Percentiles rank a stretch among this genome's conserved stretches.
Evolutionary conservation across 2,329 filamentous ascomycete species (phyloP).

Genomic region (Fusarium pseudoanthophilum): DNA sequence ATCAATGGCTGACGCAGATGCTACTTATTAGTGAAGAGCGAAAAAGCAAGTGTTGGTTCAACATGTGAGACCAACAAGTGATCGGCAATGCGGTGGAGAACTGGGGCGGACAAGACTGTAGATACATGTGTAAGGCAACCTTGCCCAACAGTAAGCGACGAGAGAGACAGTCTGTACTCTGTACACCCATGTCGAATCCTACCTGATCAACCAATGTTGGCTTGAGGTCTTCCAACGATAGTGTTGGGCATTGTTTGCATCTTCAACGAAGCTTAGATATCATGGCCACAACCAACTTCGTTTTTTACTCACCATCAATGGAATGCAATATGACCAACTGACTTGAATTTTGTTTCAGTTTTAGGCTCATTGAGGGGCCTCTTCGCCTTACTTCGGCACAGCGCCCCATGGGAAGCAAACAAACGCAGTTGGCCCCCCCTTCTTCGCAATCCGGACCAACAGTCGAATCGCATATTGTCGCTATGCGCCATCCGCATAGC

Average conservation of each 20-base stretch:
- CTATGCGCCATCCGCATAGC: conserved; percentile 31
- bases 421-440: conserved; percentile 22
- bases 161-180: conserved; percentile 6
- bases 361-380: not conserved
- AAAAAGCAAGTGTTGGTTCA: conserved; percentile 3
- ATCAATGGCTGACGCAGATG: not conserved
- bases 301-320: not conserved
- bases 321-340: conserved; percentile 1
- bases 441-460: conserved; percentile 22
- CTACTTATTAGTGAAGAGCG: not conserved
- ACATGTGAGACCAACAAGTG: conserved; percentile 22
- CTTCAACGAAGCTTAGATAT: conserved; percentile 2
- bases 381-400: conserved; percentile 12
- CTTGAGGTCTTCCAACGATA: conserved; percentile 34
- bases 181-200: conserved; percentile 14
- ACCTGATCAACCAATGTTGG: conserved; percentile 10
- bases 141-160: conserved; percentile 8
- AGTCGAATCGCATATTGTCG: conserved; percentile 32
- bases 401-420: conserved; percentile 28
- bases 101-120: conserved; percentile 14
- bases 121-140: conserved; percentile 12
- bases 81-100: conserved; percentile 14
- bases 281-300: conserved; percentile 4
- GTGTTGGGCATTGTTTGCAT: conserved; percentile 23
- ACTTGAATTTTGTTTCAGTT: conserved; percentile 11